These are phyloP conservation scores for Septoria linicola DNA, from an alignment of 2,329 filamentous ascomycete species.

Conservation along the genomic window DNA sequence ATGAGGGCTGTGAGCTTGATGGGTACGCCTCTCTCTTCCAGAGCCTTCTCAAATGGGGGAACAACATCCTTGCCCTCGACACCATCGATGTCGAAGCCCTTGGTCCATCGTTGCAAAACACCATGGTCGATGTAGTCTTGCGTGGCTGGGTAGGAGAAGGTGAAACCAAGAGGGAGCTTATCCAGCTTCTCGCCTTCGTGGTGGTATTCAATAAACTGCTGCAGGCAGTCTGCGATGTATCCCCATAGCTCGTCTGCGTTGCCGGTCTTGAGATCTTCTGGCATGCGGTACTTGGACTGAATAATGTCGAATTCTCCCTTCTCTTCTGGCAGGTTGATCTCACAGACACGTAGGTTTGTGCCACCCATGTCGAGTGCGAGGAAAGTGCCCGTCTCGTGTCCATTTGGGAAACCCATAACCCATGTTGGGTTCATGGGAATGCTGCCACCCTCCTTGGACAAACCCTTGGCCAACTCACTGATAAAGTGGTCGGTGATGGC, in stretches of 20 bases:
- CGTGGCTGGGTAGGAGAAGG: constrained; percentile 91
- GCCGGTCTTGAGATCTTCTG: constrained; percentile 85
- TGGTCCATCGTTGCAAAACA: constrained; percentile 92
- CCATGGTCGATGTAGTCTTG: constrained; percentile 93
- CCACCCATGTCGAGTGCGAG: constrained; percentile 94
- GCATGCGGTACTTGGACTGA: constrained; percentile 94
- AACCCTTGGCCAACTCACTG: constrained; percentile 81
- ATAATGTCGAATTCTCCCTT: constrained; percentile 92
- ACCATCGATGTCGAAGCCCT: constrained; percentile 90
- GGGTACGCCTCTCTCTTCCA: constrained; percentile 75
- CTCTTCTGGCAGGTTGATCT: constrained; percentile 82
- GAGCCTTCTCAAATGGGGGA: constrained; percentile 77
- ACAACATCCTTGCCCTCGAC: constrained; percentile 91
- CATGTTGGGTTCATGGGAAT: constrained; percentile 99
- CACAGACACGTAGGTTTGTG: constrained; percentile 91
- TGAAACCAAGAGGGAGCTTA: constrained; percentile 81
- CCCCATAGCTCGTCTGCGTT: constrained; percentile 86
- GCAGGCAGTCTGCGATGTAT: constrained; percentile 87
- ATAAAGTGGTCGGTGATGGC: constrained; percentile 87
- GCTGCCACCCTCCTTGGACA: constrained; percentile 83
- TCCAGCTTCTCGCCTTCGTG: constrained; percentile 66
- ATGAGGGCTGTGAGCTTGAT: constrained; percentile 92
- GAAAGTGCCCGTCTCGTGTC: constrained; percentile 82
- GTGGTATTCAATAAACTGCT: constrained; percentile 86
- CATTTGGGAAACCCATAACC: constrained; percentile 87